Evolutionary conservation across 75 land plant genomes (phyloP), one percentile per base, ranked within the genome.

Genomic region (Picea glauca): DNA sequence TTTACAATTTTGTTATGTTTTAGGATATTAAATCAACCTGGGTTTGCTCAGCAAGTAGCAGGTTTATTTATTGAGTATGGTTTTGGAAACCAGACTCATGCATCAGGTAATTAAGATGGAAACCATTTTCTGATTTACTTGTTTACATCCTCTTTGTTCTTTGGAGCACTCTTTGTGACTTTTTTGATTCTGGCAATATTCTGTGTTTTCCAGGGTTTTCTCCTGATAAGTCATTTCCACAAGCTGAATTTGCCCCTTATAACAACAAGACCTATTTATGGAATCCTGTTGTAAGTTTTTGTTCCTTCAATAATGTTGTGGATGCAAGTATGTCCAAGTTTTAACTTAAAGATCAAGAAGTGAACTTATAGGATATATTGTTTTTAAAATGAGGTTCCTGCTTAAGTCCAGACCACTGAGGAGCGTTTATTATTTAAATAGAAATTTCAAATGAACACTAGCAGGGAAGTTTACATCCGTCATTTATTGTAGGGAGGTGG

Each of bases 181-280:
- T 21, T 14, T 32, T n/a, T 72, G 50, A 64, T 14, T 58, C 26
- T 14, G 23, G 7, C n/a, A 23, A 77, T 17, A 35, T 14, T 75
- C 60, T 40, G 3, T 35, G 15, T 13, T 56, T 60, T 78, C 62
- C 60, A 85, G 93, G 90, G 12, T 86, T 87, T 40, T 97, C 95
- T 73, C 90, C 91, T 15, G 98, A 76, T 66, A 80, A 76, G 35
- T 88, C 79, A 35, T 97, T 94, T 77, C 99, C 99, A 32, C 92
- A 84, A 76, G 92, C 96, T 56, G 85, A 85, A 80, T 97, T 97
- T 89, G 89, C 99, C 60, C 98, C 99, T 21, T 97, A 97, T 70
- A 58, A 77, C 60, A 82, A 80, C 38, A 68, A 54, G 26, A 79
- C 76, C 35, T 93, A 90, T 87, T 80, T 79, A 13, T 97, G 99